phyloP scores from a whole-genome alignment of 225 moss, liverwort and hornwort genomes.

The Physcomitrellopsis africana region DNA sequence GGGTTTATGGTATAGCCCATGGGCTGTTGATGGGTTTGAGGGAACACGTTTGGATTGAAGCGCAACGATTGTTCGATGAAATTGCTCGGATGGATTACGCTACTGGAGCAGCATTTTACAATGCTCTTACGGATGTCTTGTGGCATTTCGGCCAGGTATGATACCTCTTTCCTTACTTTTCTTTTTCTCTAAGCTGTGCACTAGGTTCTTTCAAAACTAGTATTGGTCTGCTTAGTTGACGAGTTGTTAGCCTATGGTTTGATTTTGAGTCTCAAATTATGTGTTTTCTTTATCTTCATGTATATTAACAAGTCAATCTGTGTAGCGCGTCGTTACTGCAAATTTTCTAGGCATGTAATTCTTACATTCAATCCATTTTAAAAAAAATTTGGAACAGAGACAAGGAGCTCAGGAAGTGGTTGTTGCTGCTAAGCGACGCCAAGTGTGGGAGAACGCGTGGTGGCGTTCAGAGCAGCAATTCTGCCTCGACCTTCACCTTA shows the following conservation, averaged over 20 bases:
- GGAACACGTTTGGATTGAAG: conserved; percentile 76
- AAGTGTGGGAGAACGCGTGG: conserved; percentile 99
- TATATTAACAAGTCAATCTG: too few relatives aligned
- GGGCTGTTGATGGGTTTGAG: conserved; percentile 87
- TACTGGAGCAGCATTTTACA: conserved; percentile 95
- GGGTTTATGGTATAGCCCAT: conserved; percentile 95
- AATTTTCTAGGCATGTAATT: too few relatives aligned
- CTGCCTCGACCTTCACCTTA: conserved; percentile 91
- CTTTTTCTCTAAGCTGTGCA: too few relatives aligned
- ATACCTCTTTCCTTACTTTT: too few relatives aligned
- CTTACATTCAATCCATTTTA: too few relatives aligned
- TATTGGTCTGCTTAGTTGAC: too few relatives aligned
- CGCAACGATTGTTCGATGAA: conserved; percentile 78
- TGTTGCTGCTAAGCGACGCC: conserved; percentile 80
- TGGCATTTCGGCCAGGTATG: conserved; percentile 98
- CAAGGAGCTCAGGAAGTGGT: conserved; percentile 92
- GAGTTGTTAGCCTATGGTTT: too few relatives aligned
- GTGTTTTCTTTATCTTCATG: too few relatives aligned
- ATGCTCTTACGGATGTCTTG: conserved; percentile 93
- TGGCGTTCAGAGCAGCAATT: conserved; percentile 98
- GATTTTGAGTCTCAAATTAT: too few relatives aligned
- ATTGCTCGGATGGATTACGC: conserved; percentile 94
- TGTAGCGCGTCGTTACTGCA: too few relatives aligned
- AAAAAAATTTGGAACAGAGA: conserved; percentile 46
- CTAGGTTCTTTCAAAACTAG: too few relatives aligned